Percentiles rank a stretch among this genome's conserved stretches.
phyloP scores from a whole-genome alignment of 108 stramenopile genomes.

The Poteriospumella lacustris region DNA sequence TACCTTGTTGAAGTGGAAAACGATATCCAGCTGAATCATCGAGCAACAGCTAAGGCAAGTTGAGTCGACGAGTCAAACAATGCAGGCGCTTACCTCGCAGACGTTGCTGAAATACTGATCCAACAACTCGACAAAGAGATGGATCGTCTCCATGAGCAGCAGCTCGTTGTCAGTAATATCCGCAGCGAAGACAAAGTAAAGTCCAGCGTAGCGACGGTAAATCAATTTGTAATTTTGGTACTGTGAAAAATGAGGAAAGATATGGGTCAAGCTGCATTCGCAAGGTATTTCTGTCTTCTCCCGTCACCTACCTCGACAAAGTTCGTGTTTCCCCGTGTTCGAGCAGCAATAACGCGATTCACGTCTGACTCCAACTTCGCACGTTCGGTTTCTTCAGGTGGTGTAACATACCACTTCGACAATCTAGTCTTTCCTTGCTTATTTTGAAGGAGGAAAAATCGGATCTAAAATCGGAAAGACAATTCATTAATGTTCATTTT shows the following conservation, averaged over 20 bases:
- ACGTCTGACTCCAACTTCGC: conserved; percentile 89
- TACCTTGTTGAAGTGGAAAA: conserved; percentile 94
- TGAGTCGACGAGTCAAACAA: background rate
- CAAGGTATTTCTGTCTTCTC: background rate
- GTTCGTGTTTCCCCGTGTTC: conserved; percentile 97
- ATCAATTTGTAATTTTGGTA: conserved; percentile 96
- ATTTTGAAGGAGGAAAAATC: conserved; percentile 98
- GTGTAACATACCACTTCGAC: conserved; percentile 77
- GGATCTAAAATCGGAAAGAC: conserved; percentile 64
- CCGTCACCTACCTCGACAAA: conserved; percentile 81
- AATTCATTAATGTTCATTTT: too few species aligned
- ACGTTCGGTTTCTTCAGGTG: conserved; percentile 73
- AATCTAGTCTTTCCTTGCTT: conserved; percentile 95
- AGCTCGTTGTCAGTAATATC: conserved; percentile 97
- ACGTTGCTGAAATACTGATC: conserved; percentile 75
- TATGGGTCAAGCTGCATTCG: background rate
- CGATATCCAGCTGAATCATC: conserved; percentile 46
- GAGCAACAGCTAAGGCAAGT: background rate
- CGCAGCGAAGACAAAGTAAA: conserved; percentile 96
- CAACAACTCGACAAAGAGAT: conserved; percentile 94
- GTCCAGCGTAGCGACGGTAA: conserved; percentile 94
- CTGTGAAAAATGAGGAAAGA: conserved; percentile 26
- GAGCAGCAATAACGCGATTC: conserved; percentile 84
- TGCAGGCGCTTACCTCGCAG: conserved; percentile 67
- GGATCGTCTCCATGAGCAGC: conserved; percentile 87